A percentile compares a stretch with the other conserved stretches of the same genome.
phyloP scores from a whole-genome alignment of 2,329 filamentous ascomycete species.

The Periconia sp. region DNA sequence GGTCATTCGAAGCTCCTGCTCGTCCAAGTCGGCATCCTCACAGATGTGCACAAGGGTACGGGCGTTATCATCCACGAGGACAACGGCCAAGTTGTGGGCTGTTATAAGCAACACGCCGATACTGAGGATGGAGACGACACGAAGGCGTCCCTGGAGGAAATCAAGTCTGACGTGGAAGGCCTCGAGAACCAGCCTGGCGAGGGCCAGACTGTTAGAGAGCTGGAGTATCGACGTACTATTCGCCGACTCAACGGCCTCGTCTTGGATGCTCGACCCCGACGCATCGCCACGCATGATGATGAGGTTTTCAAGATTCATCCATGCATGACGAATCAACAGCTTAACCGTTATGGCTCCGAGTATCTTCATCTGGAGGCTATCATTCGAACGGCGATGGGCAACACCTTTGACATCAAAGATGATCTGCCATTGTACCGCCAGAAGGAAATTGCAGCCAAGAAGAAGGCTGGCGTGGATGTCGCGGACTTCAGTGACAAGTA shows the following conservation, averaged over 20 bases:
- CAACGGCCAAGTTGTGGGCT: slow-evolving; percentile 1
- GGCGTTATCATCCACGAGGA: slow-evolving; percentile 3
- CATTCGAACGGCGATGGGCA: slow-evolving; percentile 2
- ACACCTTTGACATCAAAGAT: background rate
- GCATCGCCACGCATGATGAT: background rate
- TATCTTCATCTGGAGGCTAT: background rate
- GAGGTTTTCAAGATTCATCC: background rate
- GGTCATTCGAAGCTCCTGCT: background rate
- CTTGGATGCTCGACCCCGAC: background rate
- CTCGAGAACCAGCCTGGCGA: background rate
- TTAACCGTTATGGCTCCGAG: background rate
- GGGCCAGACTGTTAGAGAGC: background rate
- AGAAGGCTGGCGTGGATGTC: too few species aligned
- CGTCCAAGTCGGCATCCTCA: background rate
- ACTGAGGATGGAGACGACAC: slow-evolving; percentile 1
- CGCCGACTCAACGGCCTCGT: slow-evolving; percentile 3
- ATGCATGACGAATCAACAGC: background rate
- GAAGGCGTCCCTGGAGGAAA: background rate
- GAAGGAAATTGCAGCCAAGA: too few species aligned
- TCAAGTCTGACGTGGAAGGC: background rate
- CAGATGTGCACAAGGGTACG: background rate
- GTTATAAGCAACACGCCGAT: slow-evolving; percentile 5
- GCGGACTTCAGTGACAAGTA: too few species aligned
- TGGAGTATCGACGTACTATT: too few species aligned
- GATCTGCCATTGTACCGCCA: slow-evolving; percentile 3